Conservation (phyloP, 345 rosid genomes). For the Rhodomyrtus tomentosa region DNA sequence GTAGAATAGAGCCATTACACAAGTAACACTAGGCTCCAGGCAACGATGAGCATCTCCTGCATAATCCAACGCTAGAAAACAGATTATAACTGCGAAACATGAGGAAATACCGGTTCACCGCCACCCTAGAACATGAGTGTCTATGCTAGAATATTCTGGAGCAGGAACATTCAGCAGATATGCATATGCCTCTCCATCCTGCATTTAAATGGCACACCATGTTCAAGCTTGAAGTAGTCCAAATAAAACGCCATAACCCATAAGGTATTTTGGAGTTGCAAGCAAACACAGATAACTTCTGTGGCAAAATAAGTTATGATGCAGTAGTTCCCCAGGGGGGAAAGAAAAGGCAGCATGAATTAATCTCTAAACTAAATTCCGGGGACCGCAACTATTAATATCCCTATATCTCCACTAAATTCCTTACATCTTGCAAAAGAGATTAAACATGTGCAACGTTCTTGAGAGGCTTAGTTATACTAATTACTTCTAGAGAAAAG, state of each 20-base stretch:
- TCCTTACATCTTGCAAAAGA: too few species aligned
- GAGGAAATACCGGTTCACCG: not conserved
- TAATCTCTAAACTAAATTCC: not conserved
- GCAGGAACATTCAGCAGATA: slow-evolving; percentile 85
- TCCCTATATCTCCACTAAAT: not conserved
- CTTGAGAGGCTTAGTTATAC: not conserved
- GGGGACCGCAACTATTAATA: not conserved
- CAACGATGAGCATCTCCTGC: not conserved
- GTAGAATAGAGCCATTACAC: not conserved
- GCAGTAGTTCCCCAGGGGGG: too few species aligned
- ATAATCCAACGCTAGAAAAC: not conserved
- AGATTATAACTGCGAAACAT: not conserved
- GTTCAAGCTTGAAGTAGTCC: not conserved
- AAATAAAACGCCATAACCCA: not conserved
- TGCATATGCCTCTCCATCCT: slow-evolving; percentile 82
- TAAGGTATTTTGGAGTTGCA: too few species aligned
- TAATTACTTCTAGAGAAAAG: not conserved
- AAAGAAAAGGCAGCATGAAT: not conserved
- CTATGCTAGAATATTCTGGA: slow-evolving; percentile 23
- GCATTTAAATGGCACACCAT: slow-evolving; percentile 2
- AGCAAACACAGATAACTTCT: too few species aligned
- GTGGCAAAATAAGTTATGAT: too few species aligned
- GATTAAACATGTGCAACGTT: not conserved
- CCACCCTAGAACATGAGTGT: not conserved
- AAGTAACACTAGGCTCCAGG: not conserved